These are phyloP conservation scores for Pezicula radicicola DNA, from an alignment of 2,329 filamentous ascomycete genomes.

Conservation along the genomic window DNA sequence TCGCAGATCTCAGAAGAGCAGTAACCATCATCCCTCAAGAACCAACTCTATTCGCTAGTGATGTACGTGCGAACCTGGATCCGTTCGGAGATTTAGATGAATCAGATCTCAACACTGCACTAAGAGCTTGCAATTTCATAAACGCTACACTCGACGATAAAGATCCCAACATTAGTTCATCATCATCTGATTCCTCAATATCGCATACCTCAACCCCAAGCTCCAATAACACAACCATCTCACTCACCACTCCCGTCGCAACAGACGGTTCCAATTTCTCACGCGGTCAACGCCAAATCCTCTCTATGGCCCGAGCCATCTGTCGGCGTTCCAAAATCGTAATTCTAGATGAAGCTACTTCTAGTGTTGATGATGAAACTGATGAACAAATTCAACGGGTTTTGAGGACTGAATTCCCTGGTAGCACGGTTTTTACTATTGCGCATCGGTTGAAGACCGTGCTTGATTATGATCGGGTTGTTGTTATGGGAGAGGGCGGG, in stretches of 20 bases:
- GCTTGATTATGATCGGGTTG: slow-evolving; percentile 55
- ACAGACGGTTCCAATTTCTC: slow-evolving; percentile 1
- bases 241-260: background rate
- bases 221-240: background rate
- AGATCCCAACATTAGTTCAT: too few species aligned
- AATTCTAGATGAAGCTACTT: slow-evolving; percentile 1
- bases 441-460: slow-evolving; percentile 65
- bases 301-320: background rate
- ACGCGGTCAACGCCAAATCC: slow-evolving; percentile 1
- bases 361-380: background rate
- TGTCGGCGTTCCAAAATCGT: background rate
- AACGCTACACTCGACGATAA: background rate
- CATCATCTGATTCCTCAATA: background rate
- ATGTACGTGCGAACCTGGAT: slow-evolving; percentile 1
- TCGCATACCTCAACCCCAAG: background rate
- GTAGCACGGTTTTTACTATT: slow-evolving; percentile 61
- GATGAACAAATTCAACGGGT: slow-evolving; percentile 1
- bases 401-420: slow-evolving; percentile 11
- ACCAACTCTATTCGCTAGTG: slow-evolving; percentile 1
- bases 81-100: slow-evolving; percentile 8
- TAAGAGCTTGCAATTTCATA: background rate
- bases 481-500: slow-evolving; percentile 52
- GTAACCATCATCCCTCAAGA: slow-evolving; percentile 23
- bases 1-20: slow-evolving; percentile 37
- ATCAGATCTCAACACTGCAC: background rate